Evolutionary conservation across 116 monocot genomes (phyloP).

Genomic region (Dioscorea cayenensis): DNA sequence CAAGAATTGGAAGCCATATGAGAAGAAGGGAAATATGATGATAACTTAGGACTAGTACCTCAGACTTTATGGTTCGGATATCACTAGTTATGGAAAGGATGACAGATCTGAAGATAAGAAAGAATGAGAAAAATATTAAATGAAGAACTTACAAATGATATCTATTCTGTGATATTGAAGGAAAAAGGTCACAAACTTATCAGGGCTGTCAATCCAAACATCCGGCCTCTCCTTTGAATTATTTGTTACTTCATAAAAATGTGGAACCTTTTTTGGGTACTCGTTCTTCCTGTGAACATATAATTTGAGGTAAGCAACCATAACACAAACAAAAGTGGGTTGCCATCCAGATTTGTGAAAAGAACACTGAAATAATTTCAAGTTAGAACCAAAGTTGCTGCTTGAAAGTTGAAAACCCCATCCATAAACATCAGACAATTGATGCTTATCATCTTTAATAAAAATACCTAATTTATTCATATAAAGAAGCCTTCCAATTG

Average conservation of each 20-base stretch:
- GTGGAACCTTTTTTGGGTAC: conserved; percentile 67
- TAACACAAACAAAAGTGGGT: background rate
- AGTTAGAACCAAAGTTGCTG: background rate
- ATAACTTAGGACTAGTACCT: conserved; percentile 32
- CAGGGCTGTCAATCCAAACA: conserved; percentile 99
- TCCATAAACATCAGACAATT: background rate
- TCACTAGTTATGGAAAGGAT: conserved; percentile 94
- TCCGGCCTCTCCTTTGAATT: conserved; percentile 99
- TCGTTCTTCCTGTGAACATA: conserved; percentile 83
- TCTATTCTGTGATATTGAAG: background rate
- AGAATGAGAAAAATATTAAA: conserved; percentile 2
- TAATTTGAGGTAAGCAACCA: background rate
- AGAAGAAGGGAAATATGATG: background rate
- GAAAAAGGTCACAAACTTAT: conserved; percentile 51
- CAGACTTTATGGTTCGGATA: conserved; percentile 94
- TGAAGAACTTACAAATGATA: background rate
- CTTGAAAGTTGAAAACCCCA: background rate
- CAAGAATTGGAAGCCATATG: background rate
- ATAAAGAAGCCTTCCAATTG: too few species aligned
- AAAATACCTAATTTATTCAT: background rate
- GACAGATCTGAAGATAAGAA: conserved; percentile 56
- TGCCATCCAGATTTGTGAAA: background rate
- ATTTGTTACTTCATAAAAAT: conserved; percentile 90
- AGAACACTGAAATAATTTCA: background rate
- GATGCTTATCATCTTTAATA: background rate